Evolutionary conservation across 345 rosid species (phyloP).

Genomic region (Gossypium turneri): DNA sequence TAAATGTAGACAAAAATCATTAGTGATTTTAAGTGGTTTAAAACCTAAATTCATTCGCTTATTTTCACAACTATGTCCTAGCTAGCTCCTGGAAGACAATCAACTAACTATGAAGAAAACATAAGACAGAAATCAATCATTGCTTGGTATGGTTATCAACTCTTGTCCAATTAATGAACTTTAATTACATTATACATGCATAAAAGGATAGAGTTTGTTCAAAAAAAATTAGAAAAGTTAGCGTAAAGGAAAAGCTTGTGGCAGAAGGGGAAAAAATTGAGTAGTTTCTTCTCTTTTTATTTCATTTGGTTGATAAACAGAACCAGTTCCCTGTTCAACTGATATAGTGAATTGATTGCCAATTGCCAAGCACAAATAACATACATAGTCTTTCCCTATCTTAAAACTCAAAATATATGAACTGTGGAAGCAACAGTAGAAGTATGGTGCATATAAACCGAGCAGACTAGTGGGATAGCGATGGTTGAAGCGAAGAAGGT

Average conservation of each 20-base stretch:
- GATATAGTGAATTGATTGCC: not conserved
- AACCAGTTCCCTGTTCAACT: not conserved
- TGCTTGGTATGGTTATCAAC: not conserved
- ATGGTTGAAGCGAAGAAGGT: too few relatives aligned
- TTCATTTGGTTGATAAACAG: not conserved
- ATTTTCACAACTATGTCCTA: not conserved
- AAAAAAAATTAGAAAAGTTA: too few relatives aligned
- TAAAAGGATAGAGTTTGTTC: not conserved
- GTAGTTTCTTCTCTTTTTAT: not conserved
- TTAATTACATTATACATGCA: not conserved
- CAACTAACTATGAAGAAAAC: not conserved
- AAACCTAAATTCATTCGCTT: too few relatives aligned
- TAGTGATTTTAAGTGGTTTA: too few relatives aligned
- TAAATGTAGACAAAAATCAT: too few relatives aligned
- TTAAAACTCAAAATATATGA: not conserved
- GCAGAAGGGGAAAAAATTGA: not conserved
- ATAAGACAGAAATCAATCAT: not conserved
- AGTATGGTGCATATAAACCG: too few relatives aligned
- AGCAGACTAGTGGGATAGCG: too few relatives aligned
- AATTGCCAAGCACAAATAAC: not conserved
- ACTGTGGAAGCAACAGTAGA: too few relatives aligned
- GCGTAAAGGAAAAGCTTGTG: not conserved
- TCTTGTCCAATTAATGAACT: not conserved
- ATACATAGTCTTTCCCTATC: not conserved
- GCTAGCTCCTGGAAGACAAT: not conserved